phyloP scores from a whole-genome alignment of 306 rosid genomes.

The Calophaca sinica region DNA sequence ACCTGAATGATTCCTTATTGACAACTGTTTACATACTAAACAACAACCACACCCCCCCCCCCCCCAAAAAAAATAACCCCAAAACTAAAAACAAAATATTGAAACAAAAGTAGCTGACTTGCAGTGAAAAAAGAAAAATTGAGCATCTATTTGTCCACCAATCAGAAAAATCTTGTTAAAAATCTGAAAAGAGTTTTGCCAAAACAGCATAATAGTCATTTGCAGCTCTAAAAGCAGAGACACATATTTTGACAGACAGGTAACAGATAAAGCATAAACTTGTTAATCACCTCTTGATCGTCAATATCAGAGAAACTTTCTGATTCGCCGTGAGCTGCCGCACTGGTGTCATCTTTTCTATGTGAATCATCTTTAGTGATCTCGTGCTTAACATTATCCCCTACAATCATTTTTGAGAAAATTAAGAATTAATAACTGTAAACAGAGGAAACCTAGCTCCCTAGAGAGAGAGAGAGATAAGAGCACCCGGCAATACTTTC shows the following conservation, averaged over 20 bases:
- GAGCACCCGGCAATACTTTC: slow-evolving; percentile 41
- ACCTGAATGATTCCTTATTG: not conserved
- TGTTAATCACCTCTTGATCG: slow-evolving; percentile 60
- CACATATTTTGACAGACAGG: slow-evolving; percentile 4
- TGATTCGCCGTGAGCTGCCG: slow-evolving; percentile 50
- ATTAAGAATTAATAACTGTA: slow-evolving; percentile 24
- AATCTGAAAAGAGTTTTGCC: not conserved
- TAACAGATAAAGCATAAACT: slow-evolving; percentile 18
- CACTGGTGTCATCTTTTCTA: slow-evolving; percentile 45
- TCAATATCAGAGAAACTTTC: slow-evolving; percentile 72
- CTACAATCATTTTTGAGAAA: slow-evolving; percentile 40
- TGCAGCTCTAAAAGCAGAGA: slow-evolving; percentile 1
- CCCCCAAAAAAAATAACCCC: too few relatives aligned
- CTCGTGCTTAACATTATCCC: slow-evolving; percentile 34
- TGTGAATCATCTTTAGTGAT: slow-evolving; percentile 39
- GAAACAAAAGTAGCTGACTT: not conserved
- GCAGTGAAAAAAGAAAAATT: not conserved
- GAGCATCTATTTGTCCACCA: not conserved
- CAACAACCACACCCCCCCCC: not conserved
- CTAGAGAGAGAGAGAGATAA: not conserved
- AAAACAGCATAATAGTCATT: not conserved
- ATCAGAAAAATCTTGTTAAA: not conserved
- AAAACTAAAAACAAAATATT: not conserved
- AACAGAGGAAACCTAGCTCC: slow-evolving; percentile 11
- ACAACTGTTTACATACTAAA: not conserved